Evolutionary conservation across 2,329 filamentous ascomycete species (phyloP), one percentile per base, ranked within the genome.

Genomic region (Colletotrichum costaricense): DNA sequence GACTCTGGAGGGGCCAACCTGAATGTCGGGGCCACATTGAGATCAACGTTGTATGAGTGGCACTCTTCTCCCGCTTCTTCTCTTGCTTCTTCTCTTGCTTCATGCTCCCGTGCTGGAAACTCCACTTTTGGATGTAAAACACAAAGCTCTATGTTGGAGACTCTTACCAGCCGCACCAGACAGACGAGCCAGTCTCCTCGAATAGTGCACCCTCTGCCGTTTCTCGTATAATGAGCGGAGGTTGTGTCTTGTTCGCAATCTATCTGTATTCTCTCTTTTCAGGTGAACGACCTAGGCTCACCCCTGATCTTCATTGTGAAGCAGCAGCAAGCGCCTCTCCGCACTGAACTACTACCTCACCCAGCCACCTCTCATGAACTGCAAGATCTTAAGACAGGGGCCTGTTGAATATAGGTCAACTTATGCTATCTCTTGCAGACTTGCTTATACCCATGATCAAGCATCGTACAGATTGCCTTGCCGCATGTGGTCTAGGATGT

Each of bases 271-370:
- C 33, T 54, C 35, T 19, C 6, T 56, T 30, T 42, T 70, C 46
- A 56, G 66, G 55, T 56, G 68, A 63, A 58, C n/a, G 35, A 24
- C 58, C 54, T 58, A 33, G 42, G 22, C 26, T 22, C 19, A 8
- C 66, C 66, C 70, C 70, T 73, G 60, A 73, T 73, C 54, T 70
- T 35, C 66, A 69, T 70, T 60, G 60, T 59, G 66, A 64, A 28
- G 42, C 65, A 60, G 30, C 6, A 55, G 42, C 35, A 30, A 12
- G 42, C 52, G 49, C 49, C 49, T 33, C 14, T 9, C 8, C 58
- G 69, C 64, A 49, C 69, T n/a, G 57, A 30, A 24, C 14, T 68
- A 58, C 64, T 57, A 68, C 64, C 64, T 54, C 68, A 54, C n/a
- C 57, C 55, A 22, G 16, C 42, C 28, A 24, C 22, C 55, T 28